Evolutionary conservation across 768 basidiomycete genomes (phyloP), one percentile per base, ranked within the genome.

Genomic region (Boletellus emodensis): DNA sequence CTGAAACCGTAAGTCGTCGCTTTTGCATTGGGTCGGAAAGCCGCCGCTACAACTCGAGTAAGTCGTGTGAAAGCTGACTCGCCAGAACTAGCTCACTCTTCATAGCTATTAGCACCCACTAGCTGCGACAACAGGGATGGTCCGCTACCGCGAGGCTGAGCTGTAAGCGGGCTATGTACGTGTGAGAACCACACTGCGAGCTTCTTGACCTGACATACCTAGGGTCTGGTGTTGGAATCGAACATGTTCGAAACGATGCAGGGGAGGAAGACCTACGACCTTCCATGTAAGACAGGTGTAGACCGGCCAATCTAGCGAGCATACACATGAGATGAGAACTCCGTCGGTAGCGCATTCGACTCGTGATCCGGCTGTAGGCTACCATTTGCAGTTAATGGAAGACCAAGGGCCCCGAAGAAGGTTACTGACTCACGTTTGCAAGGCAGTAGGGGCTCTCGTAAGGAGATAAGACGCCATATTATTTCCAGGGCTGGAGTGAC

Each of bases 141-240:
- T 45, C 18, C 62, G 49, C 40, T 60, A 40, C 36, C 55, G 47
- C 51, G 63, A 56, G 52, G 49, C 24, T 59, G 59, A 20, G 41
- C 42, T 45, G 55, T 39, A 17, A 68, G 53, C 7, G 64, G 64
- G 47, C 64, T 65, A 38, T 40, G 42, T 30, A 28, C 34, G 20
- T 6, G 34, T 62, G 44, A 58, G 61, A 49, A 47, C 11, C 15
- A 24, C 14, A 45, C 20, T 15, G 22, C 15, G 24, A 18, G 34
- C 24, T 6, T 15, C 17, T 17, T 10, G 13, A 17, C 12, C 35
- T 15, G 13, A 26, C 56, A 44, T 47, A 70, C 66, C 66, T 68
- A 9, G 68, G 38, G n/a, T 68, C 66, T 20, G 66, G 66, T 7
- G 68, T 68, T 30, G 67, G 56, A n/a, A 68, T 66, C 2, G 52